Base-by-base conservation (phyloP, 2,329 filamentous ascomycete species). In the Microsporum audouinii region DNA sequence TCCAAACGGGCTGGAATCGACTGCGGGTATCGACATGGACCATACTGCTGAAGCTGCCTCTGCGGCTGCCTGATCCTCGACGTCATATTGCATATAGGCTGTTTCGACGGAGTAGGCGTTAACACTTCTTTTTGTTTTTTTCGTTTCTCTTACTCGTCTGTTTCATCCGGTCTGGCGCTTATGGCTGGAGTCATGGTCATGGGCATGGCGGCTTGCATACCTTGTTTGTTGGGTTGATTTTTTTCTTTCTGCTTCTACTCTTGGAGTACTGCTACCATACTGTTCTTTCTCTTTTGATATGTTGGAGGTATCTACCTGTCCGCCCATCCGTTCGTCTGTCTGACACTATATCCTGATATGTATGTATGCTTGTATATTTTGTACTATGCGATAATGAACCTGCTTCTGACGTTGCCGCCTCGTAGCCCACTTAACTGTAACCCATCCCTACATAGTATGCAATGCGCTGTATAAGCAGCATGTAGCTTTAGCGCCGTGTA, bases 271-370 rank as follows among this genome's bases (percentile, higher is more conserved):
- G 4, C n/a, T 38, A 34, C 29, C 29, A 49, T 60, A 47, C 34
- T 49, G 68, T 29, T 45, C 41, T 53, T 14, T 60, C 41, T 39
- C 23, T 55, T 60, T 56, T 33, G 55, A 43, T 12, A 47, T 17
- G 43, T 10, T 29, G 43, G 43, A 47, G 43, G 39, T 3, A 43
- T 43, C 39, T 3, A 43, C 17, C 39, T n/a, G n/a, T 43, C 39
- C 17, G 39, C 14, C 39, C 39, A n/a, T 43, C 38, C 10, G 38
- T 39, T 5, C 17, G 39, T n/a, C 43, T 10, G 8, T 8, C 43
- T 23, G 23, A 8, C 43, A 8, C 17, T 47, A 47, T 47, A 47
- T 47, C 43, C 43, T 29, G 23, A 12, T 17, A 47, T 47, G 43
- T 27, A 29, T 47, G 8, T 41, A 23, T 23, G 17, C 8, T 47